Base-by-base conservation (phyloP, 2,329 filamentous ascomycete species). In the Fusarium bulbicola region DNA sequence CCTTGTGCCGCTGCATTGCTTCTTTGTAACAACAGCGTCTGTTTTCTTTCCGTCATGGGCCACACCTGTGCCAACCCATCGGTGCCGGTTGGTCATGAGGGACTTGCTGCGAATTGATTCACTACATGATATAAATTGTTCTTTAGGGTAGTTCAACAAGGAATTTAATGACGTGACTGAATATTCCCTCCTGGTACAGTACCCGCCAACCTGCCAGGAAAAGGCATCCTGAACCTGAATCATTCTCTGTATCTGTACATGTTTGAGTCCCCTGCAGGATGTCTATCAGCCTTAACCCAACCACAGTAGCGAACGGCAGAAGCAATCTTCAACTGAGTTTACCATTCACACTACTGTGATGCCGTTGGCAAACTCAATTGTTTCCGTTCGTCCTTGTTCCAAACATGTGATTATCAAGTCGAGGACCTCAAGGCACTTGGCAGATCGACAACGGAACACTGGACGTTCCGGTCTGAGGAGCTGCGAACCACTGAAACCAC, bases 341-440 rank as follows among this genome's bases (percentile, higher is more conserved):
- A 49, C 58, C 34, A 46, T 63, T 68, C 49, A 57, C 58, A 58
- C 57, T 61, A 58, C 53, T 49, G 47, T 39, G 37, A 46, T 58
- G 56, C 65, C 42, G 43, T 66, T 58, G 18, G 16, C 46, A 59
- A 57, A 65, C 65, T 70, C 59, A 66, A 70, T 45, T 53, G 40
- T 43, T 34, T 40, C 34, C 39, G 26, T 53, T 46, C 45, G 26
- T n/a, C 49, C 43, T 36, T 45, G 26, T 36, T 32, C 34, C 21
- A 32, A 46, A 18, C 59, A 45, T 63, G 40, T 46, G 52, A 49
- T 50, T 58, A 8, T 30, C 20, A 45, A 32, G 24, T 49, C 20
- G n/a, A 43, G 37, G 45, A 46, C 15, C 24, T 46, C 28, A 16
- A 50, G 49, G 39, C n/a, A 47, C 42, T 64, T 57, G 42, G 21